Evolutionary conservation across 2,329 filamentous ascomycete species (phyloP).

Genomic region (Arthrobotrys entomopaga): DNA sequence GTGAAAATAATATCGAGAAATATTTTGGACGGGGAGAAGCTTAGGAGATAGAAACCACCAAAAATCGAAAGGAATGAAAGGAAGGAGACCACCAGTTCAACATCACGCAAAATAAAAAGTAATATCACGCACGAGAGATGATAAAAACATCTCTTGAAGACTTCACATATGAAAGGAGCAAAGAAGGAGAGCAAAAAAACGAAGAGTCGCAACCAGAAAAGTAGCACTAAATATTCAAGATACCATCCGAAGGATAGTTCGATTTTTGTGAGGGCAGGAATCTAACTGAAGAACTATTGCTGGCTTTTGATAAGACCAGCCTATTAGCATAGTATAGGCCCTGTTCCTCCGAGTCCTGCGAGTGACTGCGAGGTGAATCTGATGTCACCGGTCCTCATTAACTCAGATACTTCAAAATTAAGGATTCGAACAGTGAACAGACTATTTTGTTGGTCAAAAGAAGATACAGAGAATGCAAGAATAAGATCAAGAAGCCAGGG

Average conservation of each 20-base stretch:
- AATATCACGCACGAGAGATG: constrained; percentile 27
- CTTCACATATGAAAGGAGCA: constrained; percentile 27
- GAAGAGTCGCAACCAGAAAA: constrained; percentile 7
- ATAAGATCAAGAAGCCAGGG: constrained; percentile 20
- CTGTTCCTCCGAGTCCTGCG: constrained; percentile 12
- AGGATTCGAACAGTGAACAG: constrained; percentile 2
- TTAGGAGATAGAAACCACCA: neutral
- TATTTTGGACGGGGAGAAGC: constrained; percentile 11
- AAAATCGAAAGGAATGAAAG: constrained; percentile 12
- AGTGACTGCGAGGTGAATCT: constrained; percentile 39
- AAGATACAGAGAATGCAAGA: constrained; percentile 39
- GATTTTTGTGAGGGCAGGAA: constrained; percentile 25
- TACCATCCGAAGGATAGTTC: constrained; percentile 36
- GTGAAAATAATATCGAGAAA: constrained; percentile 3
- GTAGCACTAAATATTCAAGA: constrained; percentile 29
- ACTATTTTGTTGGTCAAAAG: constrained; percentile 30
- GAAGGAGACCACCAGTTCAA: constrained; percentile 25
- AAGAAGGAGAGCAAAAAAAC: neutral
- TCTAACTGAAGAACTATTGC: constrained; percentile 26
- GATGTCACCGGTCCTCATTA: constrained; percentile 54
- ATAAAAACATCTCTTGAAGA: constrained; percentile 26
- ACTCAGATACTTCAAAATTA: constrained; percentile 39
- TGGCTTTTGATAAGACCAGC: neutral
- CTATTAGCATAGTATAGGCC: neutral
- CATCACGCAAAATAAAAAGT: constrained; percentile 9